Percentiles rank a stretch among this genome's conserved stretches.
These are phyloP conservation scores for Triadica sebifera DNA, from an alignment of 345 rosid species.

Conservation along the genomic window DNA sequence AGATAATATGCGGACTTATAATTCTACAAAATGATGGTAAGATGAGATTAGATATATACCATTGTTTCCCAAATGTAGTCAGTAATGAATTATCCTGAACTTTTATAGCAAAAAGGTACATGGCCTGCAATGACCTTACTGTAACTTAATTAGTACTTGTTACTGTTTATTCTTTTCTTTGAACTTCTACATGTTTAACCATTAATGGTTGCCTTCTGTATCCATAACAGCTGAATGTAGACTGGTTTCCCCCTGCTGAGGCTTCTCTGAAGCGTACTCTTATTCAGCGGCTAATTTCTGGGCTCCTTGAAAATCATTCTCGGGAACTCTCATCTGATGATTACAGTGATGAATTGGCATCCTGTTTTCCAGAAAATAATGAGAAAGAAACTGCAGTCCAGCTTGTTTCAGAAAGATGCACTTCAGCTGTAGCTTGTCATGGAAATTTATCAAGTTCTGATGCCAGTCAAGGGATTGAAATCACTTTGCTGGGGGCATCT, in stretches of 20 bases:
- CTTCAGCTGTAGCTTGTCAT: slow-evolving; percentile 39
- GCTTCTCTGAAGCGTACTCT: slow-evolving; percentile 88
- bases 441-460: slow-evolving; percentile 45
- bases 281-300: slow-evolving; percentile 72
- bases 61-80: neutral
- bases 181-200: slow-evolving; percentile 8
- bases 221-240: slow-evolving; percentile 59
- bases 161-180: slow-evolving; percentile 10
- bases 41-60: neutral
- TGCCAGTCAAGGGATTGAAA: slow-evolving; percentile 61
- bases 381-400: slow-evolving; percentile 40
- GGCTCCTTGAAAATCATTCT: slow-evolving; percentile 56
- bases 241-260: slow-evolving; percentile 90
- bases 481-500: slow-evolving; percentile 59
- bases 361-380: slow-evolving; percentile 38
- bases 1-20: neutral
- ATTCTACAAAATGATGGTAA: neutral
- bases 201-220: slow-evolving; percentile 9
- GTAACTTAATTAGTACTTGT: neutral
- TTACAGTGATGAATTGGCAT: slow-evolving; percentile 37
- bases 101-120: neutral
- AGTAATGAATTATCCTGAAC: neutral
- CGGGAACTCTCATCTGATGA: slow-evolving; percentile 38
- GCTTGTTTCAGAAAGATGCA: slow-evolving; percentile 41
- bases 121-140: neutral